Base-by-base conservation (phyloP, 2,329 filamentous ascomycete species). In the Clarireedia homoeocarpa region DNA sequence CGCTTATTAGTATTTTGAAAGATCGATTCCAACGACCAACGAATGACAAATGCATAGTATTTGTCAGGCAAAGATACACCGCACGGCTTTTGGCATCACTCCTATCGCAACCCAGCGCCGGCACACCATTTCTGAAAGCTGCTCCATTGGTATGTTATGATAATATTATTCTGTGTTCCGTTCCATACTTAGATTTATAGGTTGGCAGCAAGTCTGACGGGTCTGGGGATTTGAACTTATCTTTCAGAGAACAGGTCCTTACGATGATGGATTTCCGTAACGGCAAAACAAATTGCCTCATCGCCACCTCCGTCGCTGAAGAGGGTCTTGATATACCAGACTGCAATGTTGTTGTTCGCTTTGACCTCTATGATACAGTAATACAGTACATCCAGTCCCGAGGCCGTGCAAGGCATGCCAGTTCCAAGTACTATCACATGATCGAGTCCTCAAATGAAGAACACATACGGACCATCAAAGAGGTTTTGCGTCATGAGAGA, bases 341-440 rank as follows among this genome's bases (percentile, higher is more conserved):
- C 55, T 87, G 84, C 68, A 85, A 86, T 61, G 68, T 85, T 1
- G 75, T 87, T 30, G 76, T 88, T 58, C 73, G 91, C 2, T 99
- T 96, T 65, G 90, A 97, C 67, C 79, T 95, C 2, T 96, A 91
- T 71, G 78, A 80, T 10, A 96, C 92, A 0, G 84, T 96, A 70
- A 97, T 97, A 52, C 89, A 95, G 66, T 97, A 96, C 67, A 85
- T 97, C 20, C 94, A 99, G 70, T 96, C 91, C 14, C 82, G 90
- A 60, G 94, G 94, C 0, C 82, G 94, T 53, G 94, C 94, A 12
- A 81, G 94, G 40, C 87, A 90, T 65, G 71, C 73, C 0, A 79
- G 86, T 54, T 97, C 94, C 0, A 84, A 81, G 60, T 96, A 92
- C 69, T 80, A 91, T 36, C 89, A 88, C 65, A 91, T 99, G 88